Evolutionary conservation across 345 rosid species (phyloP).

Genomic region (Dipteronia dyeriana): DNA sequence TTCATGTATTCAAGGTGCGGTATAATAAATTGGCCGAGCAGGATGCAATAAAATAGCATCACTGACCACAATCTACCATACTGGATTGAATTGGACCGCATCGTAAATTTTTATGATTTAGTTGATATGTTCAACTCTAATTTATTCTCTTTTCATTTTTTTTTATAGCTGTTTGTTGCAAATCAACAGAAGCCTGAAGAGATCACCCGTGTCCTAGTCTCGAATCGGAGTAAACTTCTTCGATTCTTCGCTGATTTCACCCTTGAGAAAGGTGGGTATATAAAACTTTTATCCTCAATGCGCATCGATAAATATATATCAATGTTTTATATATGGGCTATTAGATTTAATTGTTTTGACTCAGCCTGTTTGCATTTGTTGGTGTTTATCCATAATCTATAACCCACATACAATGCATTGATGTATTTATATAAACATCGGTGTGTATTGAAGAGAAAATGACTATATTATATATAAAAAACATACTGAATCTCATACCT

Average conservation of each 20-base stretch:
- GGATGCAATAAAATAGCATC: background rate
- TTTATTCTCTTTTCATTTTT: background rate
- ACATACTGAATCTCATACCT: too few relatives aligned
- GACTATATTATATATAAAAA: too few relatives aligned
- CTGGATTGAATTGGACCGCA: background rate
- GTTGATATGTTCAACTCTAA: background rate
- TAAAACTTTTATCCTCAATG: too few relatives aligned
- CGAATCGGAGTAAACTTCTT: slow-evolving; percentile 56
- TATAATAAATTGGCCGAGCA: background rate
- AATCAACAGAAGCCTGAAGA: slow-evolving; percentile 56
- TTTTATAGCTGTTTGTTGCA: slow-evolving; percentile 49
- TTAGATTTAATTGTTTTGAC: too few relatives aligned
- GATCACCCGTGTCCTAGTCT: slow-evolving; percentile 38
- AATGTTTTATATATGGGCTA: too few relatives aligned
- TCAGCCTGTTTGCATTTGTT: too few relatives aligned
- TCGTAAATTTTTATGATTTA: background rate
- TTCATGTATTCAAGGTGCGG: slow-evolving; percentile 60
- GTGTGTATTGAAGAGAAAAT: too few relatives aligned
- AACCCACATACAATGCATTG: too few relatives aligned
- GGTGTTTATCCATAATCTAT: too few relatives aligned
- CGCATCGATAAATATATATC: too few relatives aligned
- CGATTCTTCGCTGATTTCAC: slow-evolving; percentile 48
- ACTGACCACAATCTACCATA: background rate
- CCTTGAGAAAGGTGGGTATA: slow-evolving; percentile 43
- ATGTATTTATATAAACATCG: too few relatives aligned